Conservation (phyloP, 2,329 filamentous ascomycete species). For the Mycosphaerella sp. region DNA sequence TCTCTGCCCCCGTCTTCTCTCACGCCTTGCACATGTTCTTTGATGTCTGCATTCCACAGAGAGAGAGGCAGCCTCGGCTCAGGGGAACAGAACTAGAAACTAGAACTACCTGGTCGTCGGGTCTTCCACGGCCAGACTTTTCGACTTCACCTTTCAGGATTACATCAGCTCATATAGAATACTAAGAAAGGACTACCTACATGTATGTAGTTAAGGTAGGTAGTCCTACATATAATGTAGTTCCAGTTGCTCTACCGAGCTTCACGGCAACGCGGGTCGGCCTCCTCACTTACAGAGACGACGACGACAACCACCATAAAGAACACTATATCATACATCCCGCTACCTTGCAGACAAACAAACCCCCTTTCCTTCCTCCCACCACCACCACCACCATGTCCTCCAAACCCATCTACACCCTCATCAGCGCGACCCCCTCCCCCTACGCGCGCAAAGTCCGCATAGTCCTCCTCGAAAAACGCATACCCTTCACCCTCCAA, state of each 20-base stretch:
- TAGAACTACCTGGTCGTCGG: neutral
- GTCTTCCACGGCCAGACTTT: neutral
- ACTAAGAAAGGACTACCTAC: too few relatives aligned
- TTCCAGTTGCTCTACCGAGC: conserved; percentile 5
- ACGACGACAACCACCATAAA: neutral
- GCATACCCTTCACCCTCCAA: conserved; percentile 37
- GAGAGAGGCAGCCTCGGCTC: too few relatives aligned
- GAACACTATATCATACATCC: too few relatives aligned
- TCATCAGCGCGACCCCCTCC: conserved; percentile 36
- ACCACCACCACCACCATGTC: neutral
- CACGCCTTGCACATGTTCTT: conserved; percentile 57
- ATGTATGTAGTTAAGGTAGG: too few relatives aligned
- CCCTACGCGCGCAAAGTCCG: conserved; percentile 41
- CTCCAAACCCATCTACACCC: conserved; percentile 20
- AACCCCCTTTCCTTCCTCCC: neutral
- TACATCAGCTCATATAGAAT: neutral
- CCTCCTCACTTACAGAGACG: neutral
- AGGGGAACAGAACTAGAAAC: too few relatives aligned
- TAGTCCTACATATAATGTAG: too few relatives aligned
- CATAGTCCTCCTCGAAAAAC: conserved; percentile 38
- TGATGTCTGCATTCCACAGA: conserved; percentile 60
- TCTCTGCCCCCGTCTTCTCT: conserved; percentile 59
- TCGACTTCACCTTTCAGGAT: neutral
- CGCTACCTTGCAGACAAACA: neutral
- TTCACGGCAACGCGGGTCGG: conserved; percentile 14